Evolutionary conservation across 2,329 filamentous ascomycete species (phyloP).

Genomic region (Colletotrichum sublineola): DNA sequence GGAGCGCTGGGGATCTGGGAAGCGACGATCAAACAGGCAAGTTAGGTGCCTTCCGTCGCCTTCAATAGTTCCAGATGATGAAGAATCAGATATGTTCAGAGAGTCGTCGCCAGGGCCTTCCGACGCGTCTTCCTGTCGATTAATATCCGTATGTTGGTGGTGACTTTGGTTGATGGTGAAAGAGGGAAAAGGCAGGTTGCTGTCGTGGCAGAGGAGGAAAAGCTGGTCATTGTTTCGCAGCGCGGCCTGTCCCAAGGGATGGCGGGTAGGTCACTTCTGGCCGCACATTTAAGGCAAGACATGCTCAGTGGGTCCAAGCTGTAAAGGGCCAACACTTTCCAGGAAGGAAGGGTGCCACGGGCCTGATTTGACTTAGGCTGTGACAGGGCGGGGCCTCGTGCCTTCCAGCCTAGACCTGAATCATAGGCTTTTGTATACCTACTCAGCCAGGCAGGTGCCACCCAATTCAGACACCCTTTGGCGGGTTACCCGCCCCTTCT

Average conservation of each 20-base stretch:
- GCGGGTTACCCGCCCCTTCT: background rate
- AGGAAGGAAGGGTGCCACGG: slow-evolving; percentile 7
- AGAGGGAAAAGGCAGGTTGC: slow-evolving; percentile 34
- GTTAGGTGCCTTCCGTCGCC: slow-evolving; percentile 31
- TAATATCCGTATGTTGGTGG: slow-evolving; percentile 28
- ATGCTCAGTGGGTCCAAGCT: slow-evolving; percentile 11
- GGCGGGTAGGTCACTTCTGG: slow-evolving; percentile 34
- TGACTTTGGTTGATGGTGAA: slow-evolving; percentile 40
- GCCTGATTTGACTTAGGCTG: slow-evolving; percentile 31
- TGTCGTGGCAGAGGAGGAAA: slow-evolving; percentile 44
- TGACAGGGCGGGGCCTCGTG: slow-evolving; percentile 26
- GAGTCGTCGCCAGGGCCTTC: slow-evolving; percentile 29
- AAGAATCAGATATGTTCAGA: slow-evolving; percentile 14
- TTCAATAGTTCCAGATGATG: slow-evolving; percentile 21
- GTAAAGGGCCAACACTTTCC: slow-evolving; percentile 7
- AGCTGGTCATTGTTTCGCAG: slow-evolving; percentile 45
- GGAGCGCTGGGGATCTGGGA: slow-evolving; percentile 19
- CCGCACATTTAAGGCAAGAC: slow-evolving; percentile 33
- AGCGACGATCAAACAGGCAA: slow-evolving; percentile 36
- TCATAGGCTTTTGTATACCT: slow-evolving; percentile 9
- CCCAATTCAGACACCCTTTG: slow-evolving; percentile 6
- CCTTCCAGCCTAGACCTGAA: slow-evolving; percentile 15
- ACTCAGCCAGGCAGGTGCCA: slow-evolving; percentile 13
- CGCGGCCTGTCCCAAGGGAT: slow-evolving; percentile 34
- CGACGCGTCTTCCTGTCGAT: slow-evolving; percentile 38